These are phyloP conservation scores for Noccaea bulbosa DNA, from an alignment of 345 rosid species.

Conservation along the genomic window DNA sequence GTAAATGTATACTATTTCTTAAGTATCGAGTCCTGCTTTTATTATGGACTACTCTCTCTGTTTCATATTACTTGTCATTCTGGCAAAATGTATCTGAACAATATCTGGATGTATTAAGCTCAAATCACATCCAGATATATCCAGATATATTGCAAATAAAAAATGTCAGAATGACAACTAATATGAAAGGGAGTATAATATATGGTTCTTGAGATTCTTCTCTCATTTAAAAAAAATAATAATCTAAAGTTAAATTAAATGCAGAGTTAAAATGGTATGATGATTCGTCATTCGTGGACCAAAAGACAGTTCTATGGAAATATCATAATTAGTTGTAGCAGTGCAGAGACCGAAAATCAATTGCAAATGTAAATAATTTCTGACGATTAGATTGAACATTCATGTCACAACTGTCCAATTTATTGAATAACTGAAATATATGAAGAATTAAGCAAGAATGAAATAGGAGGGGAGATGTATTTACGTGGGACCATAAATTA, in stretches of 20 bases:
- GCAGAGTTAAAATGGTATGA: conserved; percentile 4
- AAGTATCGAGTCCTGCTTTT: conserved; percentile 7
- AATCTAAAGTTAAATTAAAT: conserved; percentile 3
- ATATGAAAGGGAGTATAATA: too few relatives aligned
- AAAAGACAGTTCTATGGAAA: conserved; percentile 5
- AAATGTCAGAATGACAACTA: too few relatives aligned
- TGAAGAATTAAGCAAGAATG: conserved; percentile 1
- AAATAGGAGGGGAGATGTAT: conserved; percentile 7
- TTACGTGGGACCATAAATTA: conserved; percentile 34
- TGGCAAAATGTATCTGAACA: too few relatives aligned
- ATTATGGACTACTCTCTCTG: too few relatives aligned
- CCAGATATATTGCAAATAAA: too few relatives aligned
- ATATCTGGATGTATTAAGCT: too few relatives aligned
- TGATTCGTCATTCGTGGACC: conserved; percentile 30
- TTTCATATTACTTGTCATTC: too few relatives aligned
- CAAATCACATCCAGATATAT: too few relatives aligned
- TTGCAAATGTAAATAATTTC: conserved; percentile 29
- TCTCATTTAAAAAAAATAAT: not conserved
- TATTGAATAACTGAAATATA: not conserved
- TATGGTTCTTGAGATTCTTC: not conserved
- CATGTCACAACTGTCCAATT: conserved; percentile 25
- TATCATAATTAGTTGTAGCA: conserved; percentile 28
- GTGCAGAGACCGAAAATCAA: conserved; percentile 31
- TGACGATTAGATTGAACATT: conserved; percentile 33
- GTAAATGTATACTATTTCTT: conserved; percentile 16